Base-by-base conservation (phyloP, 768 basidiomycete species). In the Tubosaeta sp. region DNA sequence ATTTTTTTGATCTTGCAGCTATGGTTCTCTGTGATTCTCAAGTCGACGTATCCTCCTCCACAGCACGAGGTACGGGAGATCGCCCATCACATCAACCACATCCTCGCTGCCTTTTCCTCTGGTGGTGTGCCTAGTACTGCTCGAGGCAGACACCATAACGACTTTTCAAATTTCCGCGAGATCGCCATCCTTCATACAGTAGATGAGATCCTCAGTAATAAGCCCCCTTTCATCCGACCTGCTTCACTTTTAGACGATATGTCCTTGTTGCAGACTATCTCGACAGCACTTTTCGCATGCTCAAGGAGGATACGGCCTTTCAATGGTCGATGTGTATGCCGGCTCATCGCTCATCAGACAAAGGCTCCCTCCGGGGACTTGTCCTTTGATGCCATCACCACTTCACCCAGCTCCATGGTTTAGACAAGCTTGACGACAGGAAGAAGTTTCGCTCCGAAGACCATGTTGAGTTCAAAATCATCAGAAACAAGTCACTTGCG, bases 91-190 rank as follows among this genome's bases (percentile, higher is more conserved):
- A 72, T 81, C 54, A 72, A 77, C 34, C 64, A 76, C 31, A 58
- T 75, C 33, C 52, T 76, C 12, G 59, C 65, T 14, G 59, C 70
- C 6, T 63, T 63, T 53, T 59, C 60, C 22, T 48, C 65, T 10
- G 64, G 62, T 17, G 56, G 61, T 11, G 31, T 56, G 17, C 46
- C 54, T n/a, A 54, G 56, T 31, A 64, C 53, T 17, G 27, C 86
- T 0, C 86, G 86, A 0, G 86, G 85, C 3, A 73, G 86, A 6
- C 86, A 88, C 52, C 84, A 86, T 59, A 88, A 88, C 46, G 86
- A 88, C 60, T 79, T 79, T 43, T 55, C 62, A 8, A 77, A 84
- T 51, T 87, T 84, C 59, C 78, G 80, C 11, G 57, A 78, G 8
- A 83, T 88, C 19, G 63, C 79, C 27, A 82, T 88, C 50, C 70